Conservation (phyloP, 1,139 yeast genomes). For the Nakaseomyces uthaithaninus region DNA sequence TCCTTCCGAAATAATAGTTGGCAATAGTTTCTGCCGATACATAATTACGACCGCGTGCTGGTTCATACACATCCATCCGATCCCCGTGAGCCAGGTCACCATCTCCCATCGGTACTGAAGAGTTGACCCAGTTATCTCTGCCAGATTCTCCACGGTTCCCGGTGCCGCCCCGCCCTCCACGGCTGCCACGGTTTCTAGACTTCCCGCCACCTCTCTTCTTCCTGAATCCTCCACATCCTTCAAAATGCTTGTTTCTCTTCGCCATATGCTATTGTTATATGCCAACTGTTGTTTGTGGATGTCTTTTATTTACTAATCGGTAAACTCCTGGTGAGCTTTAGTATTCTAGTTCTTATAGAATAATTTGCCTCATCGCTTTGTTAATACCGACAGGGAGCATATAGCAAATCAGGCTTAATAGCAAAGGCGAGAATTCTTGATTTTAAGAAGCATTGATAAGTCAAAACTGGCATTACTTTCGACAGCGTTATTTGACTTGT, state of each 20-base stretch:
- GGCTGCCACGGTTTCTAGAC: slow-evolving; percentile 29
- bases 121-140: slow-evolving; percentile 15
- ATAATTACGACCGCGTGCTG: slow-evolving; percentile 11
- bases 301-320: too few relatives aligned
- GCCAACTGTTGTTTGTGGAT: too few relatives aligned
- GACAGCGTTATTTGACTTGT: too few relatives aligned
- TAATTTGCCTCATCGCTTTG: background rate
- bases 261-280: slow-evolving; percentile 3
- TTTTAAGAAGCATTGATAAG: background rate
- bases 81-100: slow-evolving; percentile 21
- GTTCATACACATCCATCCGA: slow-evolving; percentile 11
- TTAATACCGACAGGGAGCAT: too few relatives aligned
- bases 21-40: slow-evolving; percentile 23
- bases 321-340: too few relatives aligned
- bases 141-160: background rate
- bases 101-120: slow-evolving; percentile 32
- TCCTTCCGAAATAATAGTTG: slow-evolving; percentile 28
- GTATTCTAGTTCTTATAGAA: background rate
- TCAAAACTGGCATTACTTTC: too few relatives aligned
- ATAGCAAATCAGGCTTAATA: too few relatives aligned
- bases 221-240: slow-evolving; percentile 15
- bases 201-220: slow-evolving; percentile 28
- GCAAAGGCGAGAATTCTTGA: too few relatives aligned
- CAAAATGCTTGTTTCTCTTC: slow-evolving; percentile 25
- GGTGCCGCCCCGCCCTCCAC: slow-evolving; percentile 13